A percentile compares a stretch with the other conserved stretches of the same genome.
Conservation (phyloP, 1,139 yeast species). For the Hyphopichia buzzinii region DNA sequence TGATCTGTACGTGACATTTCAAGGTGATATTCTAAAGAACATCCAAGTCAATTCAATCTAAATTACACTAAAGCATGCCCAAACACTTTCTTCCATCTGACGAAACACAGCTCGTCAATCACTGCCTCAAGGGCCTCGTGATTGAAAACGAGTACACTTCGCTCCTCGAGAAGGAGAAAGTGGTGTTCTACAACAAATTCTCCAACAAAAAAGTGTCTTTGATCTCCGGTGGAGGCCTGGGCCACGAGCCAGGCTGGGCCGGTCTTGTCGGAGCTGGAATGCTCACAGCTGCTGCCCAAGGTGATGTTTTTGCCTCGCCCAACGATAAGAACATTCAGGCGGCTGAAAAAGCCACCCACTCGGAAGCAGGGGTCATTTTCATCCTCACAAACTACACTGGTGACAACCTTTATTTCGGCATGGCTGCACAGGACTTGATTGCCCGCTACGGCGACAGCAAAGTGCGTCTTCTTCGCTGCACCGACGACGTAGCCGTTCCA, state of each 20-base stretch:
- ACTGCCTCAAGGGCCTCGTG: conserved; percentile 24
- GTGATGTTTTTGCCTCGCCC: conserved; percentile 47
- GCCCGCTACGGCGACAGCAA: conserved; percentile 20
- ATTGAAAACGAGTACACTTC: conserved; percentile 25
- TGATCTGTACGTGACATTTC: no score
- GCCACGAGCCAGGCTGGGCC: conserved; percentile 48
- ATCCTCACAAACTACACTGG: conserved; percentile 32
- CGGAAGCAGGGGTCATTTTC: conserved; percentile 21
- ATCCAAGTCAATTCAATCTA: no score
- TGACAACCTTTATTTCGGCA: conserved; percentile 32
- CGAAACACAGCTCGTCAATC: conserved; percentile 11
- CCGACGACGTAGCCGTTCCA: conserved; percentile 50
- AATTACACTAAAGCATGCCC: conserved; percentile 3
- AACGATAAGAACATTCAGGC: conserved; percentile 39
- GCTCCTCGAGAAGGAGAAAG: conserved; percentile 31
- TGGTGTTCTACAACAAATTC: conserved; percentile 30
- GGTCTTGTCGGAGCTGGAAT: conserved; percentile 46
- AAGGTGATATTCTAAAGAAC: no score
- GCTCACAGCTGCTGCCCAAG: conserved; percentile 46
- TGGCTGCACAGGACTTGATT: conserved; percentile 32
- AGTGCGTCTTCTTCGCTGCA: conserved; percentile 22
- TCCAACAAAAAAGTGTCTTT: conserved; percentile 27
- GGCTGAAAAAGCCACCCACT: conserved; percentile 27
- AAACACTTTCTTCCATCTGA: conserved; percentile 31
- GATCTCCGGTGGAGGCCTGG: conserved; percentile 31